Conservation (phyloP, 2,329 filamentous ascomycete genomes). For the Ceratocystis colombiana region DNA sequence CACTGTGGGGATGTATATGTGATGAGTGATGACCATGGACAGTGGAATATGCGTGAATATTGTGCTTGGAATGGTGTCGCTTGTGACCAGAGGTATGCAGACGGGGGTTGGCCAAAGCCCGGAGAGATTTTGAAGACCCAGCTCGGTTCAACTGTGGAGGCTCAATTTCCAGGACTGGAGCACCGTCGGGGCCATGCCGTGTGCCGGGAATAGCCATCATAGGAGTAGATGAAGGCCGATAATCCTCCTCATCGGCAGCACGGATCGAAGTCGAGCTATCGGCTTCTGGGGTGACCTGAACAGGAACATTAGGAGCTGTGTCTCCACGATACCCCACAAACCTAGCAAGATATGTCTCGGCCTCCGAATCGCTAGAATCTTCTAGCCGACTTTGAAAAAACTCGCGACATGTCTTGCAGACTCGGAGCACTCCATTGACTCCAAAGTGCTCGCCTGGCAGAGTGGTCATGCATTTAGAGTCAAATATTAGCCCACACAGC, state of each 20-base stretch:
- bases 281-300: conserved; percentile 14
- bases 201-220: conserved; percentile 63
- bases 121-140: conserved; percentile 83
- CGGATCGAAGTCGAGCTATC: conserved; percentile 15
- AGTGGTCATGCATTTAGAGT: conserved; percentile 89
- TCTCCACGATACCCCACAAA: conserved; percentile 23
- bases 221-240: conserved; percentile 49
- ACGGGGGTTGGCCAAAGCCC: conserved; percentile 57
- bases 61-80: conserved; percentile 78
- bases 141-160: conserved; percentile 75
- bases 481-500: conserved; percentile 95
- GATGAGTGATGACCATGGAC: conserved; percentile 10
- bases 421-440: conserved; percentile 69
- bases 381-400: conserved; percentile 77
- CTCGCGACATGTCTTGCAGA: conserved; percentile 85
- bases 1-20: background rate
- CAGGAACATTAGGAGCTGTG: conserved; percentile 16
- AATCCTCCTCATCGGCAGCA: conserved; percentile 37
- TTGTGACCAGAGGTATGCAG: conserved; percentile 73
- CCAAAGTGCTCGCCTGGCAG: conserved; percentile 81
- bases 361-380: conserved; percentile 66
- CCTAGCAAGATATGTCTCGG: conserved; percentile 55
- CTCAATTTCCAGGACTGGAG: conserved; percentile 83
- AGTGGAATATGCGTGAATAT: conserved; percentile 34
- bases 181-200: conserved; percentile 70